A percentile compares a stretch with the other conserved stretches of the same genome.
Conservation (phyloP, 192 early-diverging fungal genomes). For the Coemansia sp. region DNA sequence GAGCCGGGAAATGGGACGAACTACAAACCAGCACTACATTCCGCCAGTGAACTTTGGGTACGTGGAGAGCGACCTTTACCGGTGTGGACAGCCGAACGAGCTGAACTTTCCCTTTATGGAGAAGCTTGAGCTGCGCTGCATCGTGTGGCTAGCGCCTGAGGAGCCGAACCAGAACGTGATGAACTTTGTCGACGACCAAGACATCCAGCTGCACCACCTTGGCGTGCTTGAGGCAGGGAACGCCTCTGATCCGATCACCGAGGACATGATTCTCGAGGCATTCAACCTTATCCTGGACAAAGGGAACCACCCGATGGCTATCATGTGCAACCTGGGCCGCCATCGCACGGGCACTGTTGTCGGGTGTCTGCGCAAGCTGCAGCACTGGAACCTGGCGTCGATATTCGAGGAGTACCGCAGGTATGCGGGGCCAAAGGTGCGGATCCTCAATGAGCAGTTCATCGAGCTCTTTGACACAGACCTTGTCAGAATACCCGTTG, state of each 20-base stretch:
- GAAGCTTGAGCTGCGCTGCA: slow-evolving; percentile 90
- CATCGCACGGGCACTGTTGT: slow-evolving; percentile 99
- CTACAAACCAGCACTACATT: slow-evolving; percentile 57
- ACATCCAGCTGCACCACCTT: slow-evolving; percentile 90
- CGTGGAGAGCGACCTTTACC: slow-evolving; percentile 95
- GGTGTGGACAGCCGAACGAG: slow-evolving; percentile 98
- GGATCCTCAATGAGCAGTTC: slow-evolving; percentile 95
- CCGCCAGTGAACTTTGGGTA: slow-evolving; percentile 87
- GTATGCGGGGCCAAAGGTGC: slow-evolving; percentile 95
- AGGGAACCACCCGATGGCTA: slow-evolving; percentile 89
- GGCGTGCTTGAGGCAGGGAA: slow-evolving; percentile 82
- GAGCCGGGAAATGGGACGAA: slow-evolving; percentile 43
- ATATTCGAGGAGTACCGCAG: slow-evolving; percentile 99
- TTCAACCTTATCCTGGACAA: slow-evolving; percentile 87
- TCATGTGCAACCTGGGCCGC: slow-evolving; percentile 98
- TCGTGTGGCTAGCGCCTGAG: slow-evolving; percentile 95
- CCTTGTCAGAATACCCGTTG: slow-evolving; percentile 79
- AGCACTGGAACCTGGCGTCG: slow-evolving; percentile 96
- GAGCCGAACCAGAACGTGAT: slow-evolving; percentile 94
- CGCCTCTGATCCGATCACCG: slow-evolving; percentile 97
- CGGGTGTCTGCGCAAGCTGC: slow-evolving; percentile 96
- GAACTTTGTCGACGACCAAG: slow-evolving; percentile 99
- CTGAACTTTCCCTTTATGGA: slow-evolving; percentile 99
- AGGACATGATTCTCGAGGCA: slow-evolving; percentile 93
- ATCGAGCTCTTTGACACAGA: slow-evolving; percentile 97